Evolutionary conservation across 352 stramenopile species (phyloP), one percentile per base, ranked within the genome.

Genomic region (Phytophthora multivora): DNA sequence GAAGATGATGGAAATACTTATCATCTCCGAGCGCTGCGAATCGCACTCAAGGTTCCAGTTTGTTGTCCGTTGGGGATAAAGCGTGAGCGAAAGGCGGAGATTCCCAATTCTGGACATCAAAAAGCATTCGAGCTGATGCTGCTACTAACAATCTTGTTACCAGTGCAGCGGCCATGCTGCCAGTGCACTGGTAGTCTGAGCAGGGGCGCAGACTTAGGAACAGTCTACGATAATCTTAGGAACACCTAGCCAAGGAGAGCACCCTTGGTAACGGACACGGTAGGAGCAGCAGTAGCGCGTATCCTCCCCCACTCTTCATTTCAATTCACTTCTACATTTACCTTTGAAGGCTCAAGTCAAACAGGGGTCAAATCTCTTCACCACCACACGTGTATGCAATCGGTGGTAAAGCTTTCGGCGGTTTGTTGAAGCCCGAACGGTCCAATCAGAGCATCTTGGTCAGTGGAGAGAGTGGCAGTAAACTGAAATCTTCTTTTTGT

Each of bases 401-500:
- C 45, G 91, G 90, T 3, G 83, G 77, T 38, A 88, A 83, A 46
- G 93, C 93, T 13, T 98, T 96, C 55, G 68, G 79, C 8, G 83
- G 84, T 0, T 58, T 97, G 21, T 71, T 89, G 13, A 75, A 79
- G 47, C 58, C 63, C 7, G 60, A 85, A 19, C 69, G 73, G 52
- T 80, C 70, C 42, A 96, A 95, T 75, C 95, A 98, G 69, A 96
- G 88, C 25, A 97, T 98, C 59, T 69, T 98, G 9, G 93, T 98
- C 1, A 97, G 86, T 51, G 95, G 95, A 48, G 95, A 98, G 57
- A 95, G 79, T 36, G 94, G 94, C 36, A 96, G 93, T 31, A n/a
- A n/a, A n/a, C n/a, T n/a, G n/a, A n/a, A n/a, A n/a, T n/a, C n/a
- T n/a, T n/a, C n/a, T n/a, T n/a, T n/a, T n/a, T n/a, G n/a, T n/a